Evolutionary conservation across 805 yeast genomes (phyloP).

Genomic region (Pichia ethanolica): DNA sequence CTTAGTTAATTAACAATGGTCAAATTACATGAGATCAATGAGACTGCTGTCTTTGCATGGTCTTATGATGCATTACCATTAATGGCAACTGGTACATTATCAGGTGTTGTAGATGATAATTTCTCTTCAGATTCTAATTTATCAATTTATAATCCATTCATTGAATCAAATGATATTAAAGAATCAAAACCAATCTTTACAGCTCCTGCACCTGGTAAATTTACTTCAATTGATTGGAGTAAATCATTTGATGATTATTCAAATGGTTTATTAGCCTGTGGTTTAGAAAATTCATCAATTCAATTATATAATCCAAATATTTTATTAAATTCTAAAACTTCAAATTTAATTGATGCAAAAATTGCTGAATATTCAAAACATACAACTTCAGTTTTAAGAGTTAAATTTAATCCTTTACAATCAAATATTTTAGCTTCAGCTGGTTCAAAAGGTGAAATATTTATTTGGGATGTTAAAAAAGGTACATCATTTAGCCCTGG

Average conservation of each 20-base stretch:
- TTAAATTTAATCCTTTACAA: slow-evolving; percentile 73
- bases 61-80: slow-evolving; percentile 67
- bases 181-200: slow-evolving; percentile 37
- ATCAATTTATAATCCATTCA: slow-evolving; percentile 69
- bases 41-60: slow-evolving; percentile 97
- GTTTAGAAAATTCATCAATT: slow-evolving; percentile 73
- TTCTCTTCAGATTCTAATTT: slow-evolving; percentile 74
- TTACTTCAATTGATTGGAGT: slow-evolving; percentile 84
- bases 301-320: slow-evolving; percentile 67
- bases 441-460: slow-evolving; percentile 82
- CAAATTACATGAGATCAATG: slow-evolving; percentile 71
- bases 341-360: slow-evolving; percentile 35
- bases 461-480: slow-evolving; percentile 79
- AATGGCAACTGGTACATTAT: slow-evolving; percentile 87
- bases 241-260: slow-evolving; percentile 41
- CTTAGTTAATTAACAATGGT: slow-evolving; percentile 40
- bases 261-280: slow-evolving; percentile 70
- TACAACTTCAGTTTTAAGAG: slow-evolving; percentile 59
- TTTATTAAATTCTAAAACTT: slow-evolving; percentile 31
- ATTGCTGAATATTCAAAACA: slow-evolving; percentile 53
- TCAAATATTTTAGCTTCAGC: slow-evolving; percentile 73
- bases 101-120: slow-evolving; percentile 89
- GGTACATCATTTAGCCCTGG: slow-evolving; percentile 61
- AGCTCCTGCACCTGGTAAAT: slow-evolving; percentile 47
- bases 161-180: slow-evolving; percentile 26